A percentile compares a stretch with the other conserved stretches of the same genome.
phyloP scores from a whole-genome alignment of 164 flowering plant genomes.

The Vitis cinerea region DNA sequence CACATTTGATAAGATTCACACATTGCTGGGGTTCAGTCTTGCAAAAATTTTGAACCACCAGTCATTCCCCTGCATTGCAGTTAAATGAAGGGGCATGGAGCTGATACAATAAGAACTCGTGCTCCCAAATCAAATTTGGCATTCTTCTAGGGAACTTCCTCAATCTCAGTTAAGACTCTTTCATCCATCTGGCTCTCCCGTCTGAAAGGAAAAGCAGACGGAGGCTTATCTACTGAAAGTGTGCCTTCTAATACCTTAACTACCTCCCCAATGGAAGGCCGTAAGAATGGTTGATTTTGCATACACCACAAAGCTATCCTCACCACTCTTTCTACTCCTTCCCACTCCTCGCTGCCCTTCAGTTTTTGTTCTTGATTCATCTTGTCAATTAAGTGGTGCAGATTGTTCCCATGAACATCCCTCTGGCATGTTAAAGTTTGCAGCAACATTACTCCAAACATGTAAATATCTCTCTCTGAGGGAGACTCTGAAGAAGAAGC shows the following conservation, averaged over 20 bases:
- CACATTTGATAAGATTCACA: too few species aligned
- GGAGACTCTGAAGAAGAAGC: constrained; percentile 39
- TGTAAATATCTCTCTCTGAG: constrained; percentile 50
- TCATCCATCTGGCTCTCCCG: constrained; percentile 10
- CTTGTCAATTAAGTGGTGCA: constrained; percentile 19
- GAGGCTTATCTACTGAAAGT: constrained; percentile 56
- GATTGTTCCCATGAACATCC: constrained; percentile 19
- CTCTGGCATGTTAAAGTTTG: constrained; percentile 34
- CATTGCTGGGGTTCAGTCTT: too few species aligned
- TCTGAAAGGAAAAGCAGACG: constrained; percentile 24
- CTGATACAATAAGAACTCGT: too few species aligned
- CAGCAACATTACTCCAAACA: constrained; percentile 44
- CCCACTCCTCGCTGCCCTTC: constrained; percentile 17
- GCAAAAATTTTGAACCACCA: too few species aligned
- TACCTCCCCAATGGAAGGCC: constrained; percentile 58
- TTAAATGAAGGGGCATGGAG: too few species aligned
- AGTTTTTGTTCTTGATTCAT: constrained; percentile 15
- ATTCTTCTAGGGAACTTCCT: neutral
- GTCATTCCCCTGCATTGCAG: too few species aligned
- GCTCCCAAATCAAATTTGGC: too few species aligned
- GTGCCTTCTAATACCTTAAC: constrained; percentile 56
- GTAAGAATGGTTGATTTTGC: constrained; percentile 43
- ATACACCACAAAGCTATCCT: constrained; percentile 60
- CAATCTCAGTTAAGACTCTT: neutral
- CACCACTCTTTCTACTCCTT: constrained; percentile 36